These are phyloP conservation scores for Abortiporus biennis DNA, from an alignment of 1,284 basidiomycete species.

Conservation along the genomic window DNA sequence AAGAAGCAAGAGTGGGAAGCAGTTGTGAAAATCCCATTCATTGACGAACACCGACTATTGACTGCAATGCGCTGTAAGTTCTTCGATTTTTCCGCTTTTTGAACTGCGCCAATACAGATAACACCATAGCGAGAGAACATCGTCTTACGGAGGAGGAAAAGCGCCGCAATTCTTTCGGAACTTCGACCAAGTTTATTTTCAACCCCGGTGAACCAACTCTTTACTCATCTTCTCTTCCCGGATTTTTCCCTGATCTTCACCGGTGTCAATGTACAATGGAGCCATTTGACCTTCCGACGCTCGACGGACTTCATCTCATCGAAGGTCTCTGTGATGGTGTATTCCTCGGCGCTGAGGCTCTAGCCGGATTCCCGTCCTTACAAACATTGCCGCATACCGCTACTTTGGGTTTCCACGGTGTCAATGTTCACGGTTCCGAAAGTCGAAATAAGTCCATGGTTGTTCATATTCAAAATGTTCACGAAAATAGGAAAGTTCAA, in stretches of 20 bases:
- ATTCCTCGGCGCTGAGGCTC: constrained; percentile 76
- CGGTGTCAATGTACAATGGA: constrained; percentile 78
- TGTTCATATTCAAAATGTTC: constrained; percentile 75
- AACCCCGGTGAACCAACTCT: constrained; percentile 55
- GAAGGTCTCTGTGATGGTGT: constrained; percentile 89
- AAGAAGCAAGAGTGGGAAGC: constrained; percentile 99
- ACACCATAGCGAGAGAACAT: constrained; percentile 75
- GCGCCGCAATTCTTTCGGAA: constrained; percentile 73
- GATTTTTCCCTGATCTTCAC: constrained; percentile 90
- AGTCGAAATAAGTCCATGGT: constrained; percentile 91
- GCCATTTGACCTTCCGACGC: constrained; percentile 81
- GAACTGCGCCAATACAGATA: neutral
- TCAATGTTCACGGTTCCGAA: constrained; percentile 92
- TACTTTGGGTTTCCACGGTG: constrained; percentile 77
- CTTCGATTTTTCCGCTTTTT: neutral
- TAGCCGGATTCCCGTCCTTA: constrained; percentile 95
- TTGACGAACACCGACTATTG: constrained; percentile 79
- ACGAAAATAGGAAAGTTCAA: constrained; percentile 63
- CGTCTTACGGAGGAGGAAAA: constrained; percentile 76
- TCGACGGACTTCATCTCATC: constrained; percentile 83
- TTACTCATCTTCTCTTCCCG: constrained; percentile 89
- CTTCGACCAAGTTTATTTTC: constrained; percentile 77
- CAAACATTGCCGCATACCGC: constrained; percentile 84
- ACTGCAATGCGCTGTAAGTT: constrained; percentile 74
- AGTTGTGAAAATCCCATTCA: constrained; percentile 98